Evolutionary conservation across 148 eudicot species (phyloP).

Genomic region (Rhododendron henanense): DNA sequence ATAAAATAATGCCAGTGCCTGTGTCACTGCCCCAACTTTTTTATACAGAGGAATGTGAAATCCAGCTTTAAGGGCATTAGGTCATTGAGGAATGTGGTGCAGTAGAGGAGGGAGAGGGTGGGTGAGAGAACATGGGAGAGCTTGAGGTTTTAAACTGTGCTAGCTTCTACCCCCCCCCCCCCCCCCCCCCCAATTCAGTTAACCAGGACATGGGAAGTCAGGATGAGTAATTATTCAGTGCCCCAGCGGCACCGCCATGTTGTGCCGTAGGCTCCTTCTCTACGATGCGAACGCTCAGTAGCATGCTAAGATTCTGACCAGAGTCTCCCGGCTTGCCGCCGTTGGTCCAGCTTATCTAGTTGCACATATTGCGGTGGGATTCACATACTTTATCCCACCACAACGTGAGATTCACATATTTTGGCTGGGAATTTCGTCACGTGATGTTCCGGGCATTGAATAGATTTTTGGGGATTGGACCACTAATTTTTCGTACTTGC

Average conservation of each 20-base stretch:
- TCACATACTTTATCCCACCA: too few species aligned
- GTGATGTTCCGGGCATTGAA: neutral
- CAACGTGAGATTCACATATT: too few species aligned
- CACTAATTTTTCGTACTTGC: neutral
- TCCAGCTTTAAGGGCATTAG: slow-evolving; percentile 3
- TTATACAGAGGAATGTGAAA: slow-evolving; percentile 6
- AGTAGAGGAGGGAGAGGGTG: slow-evolving; percentile 1
- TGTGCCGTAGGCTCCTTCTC: too few species aligned
- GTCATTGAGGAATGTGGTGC: slow-evolving; percentile 22
- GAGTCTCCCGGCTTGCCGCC: too few species aligned
- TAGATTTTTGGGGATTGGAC: neutral
- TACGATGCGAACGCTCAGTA: too few species aligned
- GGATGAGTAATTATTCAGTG: too few species aligned
- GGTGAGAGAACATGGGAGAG: slow-evolving; percentile 30
- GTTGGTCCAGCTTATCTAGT: too few species aligned
- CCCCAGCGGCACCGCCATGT: too few species aligned
- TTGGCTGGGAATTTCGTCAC: neutral
- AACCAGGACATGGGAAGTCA: slow-evolving; percentile 28
- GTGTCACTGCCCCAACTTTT: neutral
- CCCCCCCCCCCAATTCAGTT: neutral
- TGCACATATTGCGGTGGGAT: too few species aligned
- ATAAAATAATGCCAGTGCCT: neutral
- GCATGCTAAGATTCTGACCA: too few species aligned
- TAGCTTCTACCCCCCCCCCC: slow-evolving; percentile 4
- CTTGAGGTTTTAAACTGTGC: slow-evolving; percentile 26